A percentile compares a stretch with the other conserved stretches of the same genome.
phyloP scores from a whole-genome alignment of 2,329 filamentous ascomycete species.

The Exophiala lecanii-corni region DNA sequence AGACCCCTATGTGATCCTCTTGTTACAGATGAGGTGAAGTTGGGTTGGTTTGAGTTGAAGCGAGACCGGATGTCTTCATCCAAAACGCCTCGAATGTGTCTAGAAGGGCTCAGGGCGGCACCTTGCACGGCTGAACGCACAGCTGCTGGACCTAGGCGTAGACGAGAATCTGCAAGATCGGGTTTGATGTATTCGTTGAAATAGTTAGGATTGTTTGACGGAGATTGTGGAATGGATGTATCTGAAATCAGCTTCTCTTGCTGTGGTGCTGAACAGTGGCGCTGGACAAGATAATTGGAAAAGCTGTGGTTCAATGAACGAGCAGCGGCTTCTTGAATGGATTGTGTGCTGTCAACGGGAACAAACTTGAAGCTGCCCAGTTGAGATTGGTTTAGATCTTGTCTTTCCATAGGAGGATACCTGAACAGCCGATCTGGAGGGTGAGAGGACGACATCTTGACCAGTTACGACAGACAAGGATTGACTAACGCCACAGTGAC shows the following conservation, averaged over 20 bases:
- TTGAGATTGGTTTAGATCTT: conserved; percentile 26
- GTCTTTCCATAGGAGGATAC: conserved; percentile 26
- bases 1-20: neutral
- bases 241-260: neutral
- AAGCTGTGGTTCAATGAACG: conserved; percentile 11
- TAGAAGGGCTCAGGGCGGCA: conserved; percentile 14
- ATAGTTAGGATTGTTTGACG: conserved; percentile 6
- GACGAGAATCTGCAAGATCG: conserved; percentile 20
- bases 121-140: conserved; percentile 22
- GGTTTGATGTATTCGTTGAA: conserved; percentile 25
- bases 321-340: conserved; percentile 7
- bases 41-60: neutral
- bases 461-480: too few species aligned
- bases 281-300: neutral
- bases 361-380: conserved; percentile 28
- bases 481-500: too few species aligned
- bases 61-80: neutral
- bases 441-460: neutral
- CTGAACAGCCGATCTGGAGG: conserved; percentile 19
- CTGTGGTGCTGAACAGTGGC: neutral
- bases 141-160: conserved; percentile 22
- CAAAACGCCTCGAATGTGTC: neutral
- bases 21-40: neutral
- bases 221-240: neutral
- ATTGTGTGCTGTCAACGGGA: conserved; percentile 19